Conservation (phyloP, 164 flowering plant species). For the Vitis labrusca region DNA sequence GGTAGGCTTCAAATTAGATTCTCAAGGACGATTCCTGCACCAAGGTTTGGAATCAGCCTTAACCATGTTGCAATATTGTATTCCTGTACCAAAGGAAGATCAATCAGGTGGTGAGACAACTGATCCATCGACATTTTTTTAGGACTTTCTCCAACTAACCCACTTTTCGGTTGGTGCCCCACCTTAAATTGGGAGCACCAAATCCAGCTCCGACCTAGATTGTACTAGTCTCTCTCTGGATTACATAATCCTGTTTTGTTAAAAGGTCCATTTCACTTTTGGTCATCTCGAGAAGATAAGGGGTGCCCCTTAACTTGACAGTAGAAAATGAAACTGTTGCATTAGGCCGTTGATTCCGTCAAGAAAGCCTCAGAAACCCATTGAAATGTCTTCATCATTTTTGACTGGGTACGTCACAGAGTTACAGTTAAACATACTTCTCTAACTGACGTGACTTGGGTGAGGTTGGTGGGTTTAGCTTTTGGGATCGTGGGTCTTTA, state of each 20-base stretch:
- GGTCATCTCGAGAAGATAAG: too few species aligned
- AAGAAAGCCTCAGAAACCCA: neutral
- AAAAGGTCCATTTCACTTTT: neutral
- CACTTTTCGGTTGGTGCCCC: slow-evolving; percentile 26
- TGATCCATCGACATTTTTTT: too few species aligned
- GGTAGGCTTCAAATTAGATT: too few species aligned
- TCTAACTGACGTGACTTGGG: slow-evolving; percentile 34
- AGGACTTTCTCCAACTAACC: neutral
- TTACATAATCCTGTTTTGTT: neutral
- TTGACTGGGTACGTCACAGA: neutral
- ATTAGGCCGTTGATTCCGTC: too few species aligned
- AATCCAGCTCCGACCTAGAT: slow-evolving; percentile 10
- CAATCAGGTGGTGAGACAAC: too few species aligned
- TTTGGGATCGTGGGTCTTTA: neutral
- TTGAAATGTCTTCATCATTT: too few species aligned
- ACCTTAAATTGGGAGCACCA: slow-evolving; percentile 25
- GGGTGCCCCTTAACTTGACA: too few species aligned
- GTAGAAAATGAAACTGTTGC: too few species aligned
- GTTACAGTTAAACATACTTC: slow-evolving; percentile 38
- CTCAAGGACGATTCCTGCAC: too few species aligned
- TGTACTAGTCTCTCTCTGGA: neutral
- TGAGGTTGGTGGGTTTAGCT: slow-evolving; percentile 35
- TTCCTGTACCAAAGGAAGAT: too few species aligned
- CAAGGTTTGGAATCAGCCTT: too few species aligned
- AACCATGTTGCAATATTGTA: too few species aligned